Evolutionary conservation across 2,329 filamentous ascomycete species (phyloP).

Genomic region (Lecanicillium sp.): DNA sequence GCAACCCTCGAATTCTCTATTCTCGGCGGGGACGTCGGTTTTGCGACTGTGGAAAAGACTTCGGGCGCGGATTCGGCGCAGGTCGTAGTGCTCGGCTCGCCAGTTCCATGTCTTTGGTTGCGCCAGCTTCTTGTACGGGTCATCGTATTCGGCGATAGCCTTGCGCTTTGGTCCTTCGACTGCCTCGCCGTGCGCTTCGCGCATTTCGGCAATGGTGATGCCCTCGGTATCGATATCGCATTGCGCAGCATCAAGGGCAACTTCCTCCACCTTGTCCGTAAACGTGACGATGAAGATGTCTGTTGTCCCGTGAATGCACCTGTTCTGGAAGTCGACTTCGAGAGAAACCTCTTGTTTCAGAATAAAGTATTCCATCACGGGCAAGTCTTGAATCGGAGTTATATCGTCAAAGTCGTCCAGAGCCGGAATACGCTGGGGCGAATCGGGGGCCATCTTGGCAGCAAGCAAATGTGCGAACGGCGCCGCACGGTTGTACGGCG

Average conservation of each 20-base stretch:
- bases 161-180: conserved; percentile 29
- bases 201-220: conserved; percentile 41
- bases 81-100: conserved; percentile 66
- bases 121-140: conserved; percentile 60
- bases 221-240: conserved; percentile 48
- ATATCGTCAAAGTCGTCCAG: conserved; percentile 23
- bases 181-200: conserved; percentile 25
- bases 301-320: conserved; percentile 67
- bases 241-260: conserved; percentile 55
- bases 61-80: conserved; percentile 61
- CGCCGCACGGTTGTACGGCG: background rate
- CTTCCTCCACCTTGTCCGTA: conserved; percentile 48
- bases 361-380: conserved; percentile 42
- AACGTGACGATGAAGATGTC: conserved; percentile 70
- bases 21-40: conserved; percentile 46
- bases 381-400: conserved; percentile 24
- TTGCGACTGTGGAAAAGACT: conserved; percentile 43
- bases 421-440: conserved; percentile 17
- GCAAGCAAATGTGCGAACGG: background rate
- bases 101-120: conserved; percentile 54
- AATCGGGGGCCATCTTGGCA: conserved; percentile 1
- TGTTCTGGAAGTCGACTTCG: conserved; percentile 77
- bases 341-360: conserved; percentile 83
- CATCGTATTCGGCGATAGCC: conserved; percentile 39
- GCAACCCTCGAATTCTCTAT: conserved; percentile 47